Conservation (phyloP, 345 rosid genomes). For the Psidium guajava region DNA sequence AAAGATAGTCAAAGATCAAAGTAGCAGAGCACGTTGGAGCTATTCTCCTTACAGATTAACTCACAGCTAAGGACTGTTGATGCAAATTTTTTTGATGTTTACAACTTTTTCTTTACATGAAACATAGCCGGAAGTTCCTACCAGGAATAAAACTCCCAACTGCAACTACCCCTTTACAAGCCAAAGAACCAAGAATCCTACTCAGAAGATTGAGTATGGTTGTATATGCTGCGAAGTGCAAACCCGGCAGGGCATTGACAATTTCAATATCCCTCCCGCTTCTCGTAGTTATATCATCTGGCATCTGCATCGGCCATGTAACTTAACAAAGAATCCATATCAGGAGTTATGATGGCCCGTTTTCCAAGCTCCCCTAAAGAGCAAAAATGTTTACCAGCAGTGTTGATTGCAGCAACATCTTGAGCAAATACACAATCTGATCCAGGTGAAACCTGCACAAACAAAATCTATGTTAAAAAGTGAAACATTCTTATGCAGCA, state of each 20-base stretch:
- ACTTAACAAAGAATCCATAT: constrained; percentile 27
- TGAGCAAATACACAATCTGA: constrained; percentile 20
- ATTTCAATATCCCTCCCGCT: neutral
- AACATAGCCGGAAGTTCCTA: neutral
- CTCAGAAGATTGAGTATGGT: neutral
- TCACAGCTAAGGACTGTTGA: neutral
- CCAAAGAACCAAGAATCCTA: neutral
- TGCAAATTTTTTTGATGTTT: neutral
- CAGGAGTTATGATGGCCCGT: constrained; percentile 40
- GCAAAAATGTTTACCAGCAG: constrained; percentile 26
- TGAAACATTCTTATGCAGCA: neutral
- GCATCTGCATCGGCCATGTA: neutral
- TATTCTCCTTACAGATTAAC: neutral
- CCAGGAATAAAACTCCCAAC: neutral
- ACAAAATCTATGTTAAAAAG: neutral
- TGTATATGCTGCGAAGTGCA: neutral
- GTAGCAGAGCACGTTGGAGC: neutral
- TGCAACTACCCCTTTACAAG: neutral
- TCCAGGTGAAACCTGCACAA: constrained; percentile 71
- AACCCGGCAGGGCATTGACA: neutral
- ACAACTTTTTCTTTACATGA: neutral
- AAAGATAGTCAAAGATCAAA: neutral
- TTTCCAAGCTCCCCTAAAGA: constrained; percentile 36
- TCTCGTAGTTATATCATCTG: neutral
- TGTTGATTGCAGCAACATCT: constrained; percentile 42